Conservation (phyloP, 108 stramenopile genomes). For the Seminavis robusta region DNA sequence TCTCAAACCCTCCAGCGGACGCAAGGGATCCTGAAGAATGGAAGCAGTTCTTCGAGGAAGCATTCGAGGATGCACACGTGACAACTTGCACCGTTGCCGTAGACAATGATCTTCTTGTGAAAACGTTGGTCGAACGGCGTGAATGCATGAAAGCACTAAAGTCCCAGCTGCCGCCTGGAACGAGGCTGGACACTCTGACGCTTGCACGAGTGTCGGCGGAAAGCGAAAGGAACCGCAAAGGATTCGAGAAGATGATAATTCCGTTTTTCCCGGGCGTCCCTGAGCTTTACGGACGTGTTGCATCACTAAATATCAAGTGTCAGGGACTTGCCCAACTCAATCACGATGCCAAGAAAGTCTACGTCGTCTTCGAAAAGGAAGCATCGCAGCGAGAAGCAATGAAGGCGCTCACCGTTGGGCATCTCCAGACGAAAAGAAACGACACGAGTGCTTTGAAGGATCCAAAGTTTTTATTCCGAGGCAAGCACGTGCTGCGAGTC, state of each 20-base stretch:
- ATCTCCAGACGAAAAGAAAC: not conserved
- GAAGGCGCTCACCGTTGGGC: not conserved
- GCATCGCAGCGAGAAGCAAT: conserved; percentile 47
- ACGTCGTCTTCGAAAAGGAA: conserved; percentile 66
- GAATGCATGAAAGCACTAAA: conserved; percentile 54
- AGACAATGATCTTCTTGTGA: conserved; percentile 78
- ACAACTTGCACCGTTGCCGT: conserved; percentile 78
- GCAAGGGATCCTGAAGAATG: conserved; percentile 86
- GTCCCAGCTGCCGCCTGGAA: conserved; percentile 49
- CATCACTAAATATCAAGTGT: conserved; percentile 36
- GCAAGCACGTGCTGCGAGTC: conserved; percentile 50
- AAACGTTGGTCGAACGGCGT: conserved; percentile 65
- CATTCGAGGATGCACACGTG: conserved; percentile 56
- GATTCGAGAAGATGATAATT: conserved; percentile 36
- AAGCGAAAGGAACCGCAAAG: conserved; percentile 45
- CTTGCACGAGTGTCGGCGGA: conserved; percentile 56
- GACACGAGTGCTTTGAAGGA: conserved; percentile 6
- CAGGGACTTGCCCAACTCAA: conserved; percentile 42
- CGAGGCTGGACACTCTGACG: conserved; percentile 39
- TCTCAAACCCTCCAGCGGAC: conserved; percentile 76
- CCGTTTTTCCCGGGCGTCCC: conserved; percentile 41
- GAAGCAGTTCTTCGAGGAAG: conserved; percentile 64
- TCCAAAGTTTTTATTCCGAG: conserved; percentile 32
- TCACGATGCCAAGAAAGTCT: conserved; percentile 47
- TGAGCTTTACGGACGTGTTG: conserved; percentile 35